Evolutionary conservation across 139 green algal genomes (phyloP), one percentile per base, ranked within the genome.

Genomic region (Marvania coccoides): DNA sequence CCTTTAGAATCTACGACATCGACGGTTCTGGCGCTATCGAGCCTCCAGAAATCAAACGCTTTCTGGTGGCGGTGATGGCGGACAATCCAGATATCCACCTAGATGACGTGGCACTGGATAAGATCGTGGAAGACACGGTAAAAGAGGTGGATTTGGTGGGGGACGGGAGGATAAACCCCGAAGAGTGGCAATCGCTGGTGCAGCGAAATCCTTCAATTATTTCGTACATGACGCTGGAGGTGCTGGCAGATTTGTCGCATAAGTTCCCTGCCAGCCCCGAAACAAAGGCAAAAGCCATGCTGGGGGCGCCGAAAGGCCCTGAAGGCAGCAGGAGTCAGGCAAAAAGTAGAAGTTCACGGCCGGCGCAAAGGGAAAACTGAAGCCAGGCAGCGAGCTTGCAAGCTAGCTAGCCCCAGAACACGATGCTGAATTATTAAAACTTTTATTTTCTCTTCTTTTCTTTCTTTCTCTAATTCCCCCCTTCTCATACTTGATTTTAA

Each of bases 1-100:
- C 82, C 3, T 91, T 91, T 35, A 31, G 58, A 23, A 79, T 91
- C 7, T 91, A 91, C 47, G 84, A 91, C 61, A 65, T 89, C 34
- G 61, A 78, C 24, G 38, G 58, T 31, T 87, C 74, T 24, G 81
- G 81, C 9, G 53, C 39, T 29, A 91, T 91, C 28, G 75, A 88
- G 70, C 61, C 46, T n/a, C 61, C 56, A 2, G 84, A 90, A 60
- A 38, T 88, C 30, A 80, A 85, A 68, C 55, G 71, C 30, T 83
- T 90, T 63, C 69, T 90, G 67, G 54, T 72, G 4, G 83, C 78
- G 3, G 33, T 90, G 26, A 70, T 90, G 61, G 55, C 66, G 2
- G 83, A 90, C 46, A 86, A 87, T 45, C 79, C 83, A 14, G 73
- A 83, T n/a, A 70, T 90, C 14, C 58, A 78, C 15, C 61, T 90